Conservation (phyloP, 306 rosid species). For the Vigna hirtella region DNA sequence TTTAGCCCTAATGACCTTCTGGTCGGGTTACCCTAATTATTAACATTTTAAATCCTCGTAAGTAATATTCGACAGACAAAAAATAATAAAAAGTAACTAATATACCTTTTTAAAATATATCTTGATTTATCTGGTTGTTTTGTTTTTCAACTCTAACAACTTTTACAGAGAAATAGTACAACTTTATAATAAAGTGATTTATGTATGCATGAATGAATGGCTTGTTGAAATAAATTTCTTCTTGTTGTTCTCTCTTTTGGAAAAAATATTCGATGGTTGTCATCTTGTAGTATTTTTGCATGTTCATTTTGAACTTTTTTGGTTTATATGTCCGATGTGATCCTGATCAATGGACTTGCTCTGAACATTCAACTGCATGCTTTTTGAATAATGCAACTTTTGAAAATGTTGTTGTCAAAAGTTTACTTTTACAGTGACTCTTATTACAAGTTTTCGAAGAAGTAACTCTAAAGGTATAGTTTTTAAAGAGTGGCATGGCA, state of each 20-base stretch:
- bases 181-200: not conserved
- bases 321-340: conserved; percentile 37
- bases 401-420: conserved; percentile 52
- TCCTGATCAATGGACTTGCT: conserved; percentile 40
- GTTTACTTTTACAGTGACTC: conserved; percentile 57
- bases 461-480: conserved; percentile 52
- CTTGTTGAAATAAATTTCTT: not conserved
- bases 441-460: conserved; percentile 54
- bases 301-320: conserved; percentile 38
- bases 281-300: conserved; percentile 43
- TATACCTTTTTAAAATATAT: not conserved
- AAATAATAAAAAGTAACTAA: not conserved
- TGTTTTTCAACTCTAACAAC: not conserved
- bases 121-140: not conserved
- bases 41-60: conserved; percentile 1
- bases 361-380: conserved; percentile 60
- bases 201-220: not conserved
- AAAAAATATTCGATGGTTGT: conserved; percentile 9
- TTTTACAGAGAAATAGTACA: conserved; percentile 7
- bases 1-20: conserved; percentile 54
- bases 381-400: conserved; percentile 60
- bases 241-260: not conserved
- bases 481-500: conserved; percentile 52
- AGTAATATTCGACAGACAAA: not conserved
- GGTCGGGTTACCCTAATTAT: conserved; percentile 47